A percentile compares a stretch with the other conserved stretches of the same genome.
phyloP scores from a whole-genome alignment of 2,329 filamentous ascomycete genomes.

The Ophiostoma ulmi region DNA sequence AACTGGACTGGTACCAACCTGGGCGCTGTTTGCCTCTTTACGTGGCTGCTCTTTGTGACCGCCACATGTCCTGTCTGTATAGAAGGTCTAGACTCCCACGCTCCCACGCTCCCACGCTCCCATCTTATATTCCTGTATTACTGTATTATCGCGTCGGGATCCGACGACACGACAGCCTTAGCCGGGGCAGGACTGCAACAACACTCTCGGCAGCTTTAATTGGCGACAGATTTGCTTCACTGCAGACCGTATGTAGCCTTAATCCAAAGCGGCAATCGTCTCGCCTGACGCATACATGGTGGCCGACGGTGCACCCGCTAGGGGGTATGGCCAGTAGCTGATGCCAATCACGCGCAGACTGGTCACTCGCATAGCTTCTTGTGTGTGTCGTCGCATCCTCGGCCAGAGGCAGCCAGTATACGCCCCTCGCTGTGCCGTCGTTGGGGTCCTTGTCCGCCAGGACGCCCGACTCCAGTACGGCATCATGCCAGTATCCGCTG shows the following conservation, averaged over 20 bases:
- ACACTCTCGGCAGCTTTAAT: neutral
- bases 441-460: neutral
- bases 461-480: neutral
- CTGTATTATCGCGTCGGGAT: neutral
- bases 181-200: neutral
- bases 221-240: neutral
- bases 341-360: neutral
- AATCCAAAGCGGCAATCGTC: neutral
- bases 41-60: neutral
- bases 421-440: neutral
- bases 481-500: neutral
- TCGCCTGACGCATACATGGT: neutral
- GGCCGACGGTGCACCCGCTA: neutral
- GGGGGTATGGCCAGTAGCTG: neutral
- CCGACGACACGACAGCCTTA: neutral
- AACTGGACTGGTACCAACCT: neutral
- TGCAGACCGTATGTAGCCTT: neutral
- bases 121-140: neutral
- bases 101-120: neutral
- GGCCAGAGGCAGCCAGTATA: neutral
- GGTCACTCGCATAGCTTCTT: neutral
- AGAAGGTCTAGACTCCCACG: neutral
- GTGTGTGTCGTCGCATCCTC: neutral
- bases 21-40: neutral
- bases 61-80: constrained; percentile 1